Percentiles rank a stretch among this genome's conserved stretches.
These are phyloP conservation scores for Trichoderma harzianum DNA, from an alignment of 2,329 filamentous ascomycete genomes.

Conservation along the genomic window DNA sequence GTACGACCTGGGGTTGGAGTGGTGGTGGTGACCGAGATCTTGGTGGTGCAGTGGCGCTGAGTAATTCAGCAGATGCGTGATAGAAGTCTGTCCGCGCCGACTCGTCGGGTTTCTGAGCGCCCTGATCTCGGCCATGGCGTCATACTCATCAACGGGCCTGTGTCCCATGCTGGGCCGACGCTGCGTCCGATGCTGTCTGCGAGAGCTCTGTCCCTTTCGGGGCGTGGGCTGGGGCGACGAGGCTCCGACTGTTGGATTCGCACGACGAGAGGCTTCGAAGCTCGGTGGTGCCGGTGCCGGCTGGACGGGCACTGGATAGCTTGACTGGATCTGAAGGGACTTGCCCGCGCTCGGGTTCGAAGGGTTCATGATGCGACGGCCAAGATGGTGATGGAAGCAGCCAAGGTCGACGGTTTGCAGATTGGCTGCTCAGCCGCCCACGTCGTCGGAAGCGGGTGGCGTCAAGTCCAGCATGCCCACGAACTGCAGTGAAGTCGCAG, in stretches of 20 bases:
- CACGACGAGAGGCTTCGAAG: slow-evolving; percentile 51
- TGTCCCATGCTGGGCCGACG: slow-evolving; percentile 58
- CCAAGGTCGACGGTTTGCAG: not conserved
- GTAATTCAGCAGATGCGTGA: slow-evolving; percentile 95
- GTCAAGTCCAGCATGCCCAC: slow-evolving; percentile 17
- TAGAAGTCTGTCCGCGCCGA: slow-evolving; percentile 90
- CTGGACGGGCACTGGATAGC: slow-evolving; percentile 40
- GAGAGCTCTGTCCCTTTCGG: slow-evolving; percentile 71
- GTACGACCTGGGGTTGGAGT: slow-evolving; percentile 49
- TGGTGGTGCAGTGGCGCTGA: slow-evolving; percentile 68
- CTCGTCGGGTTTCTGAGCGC: slow-evolving; percentile 56
- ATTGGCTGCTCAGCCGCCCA: slow-evolving; percentile 9
- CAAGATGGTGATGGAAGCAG: not conserved
- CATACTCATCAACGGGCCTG: slow-evolving; percentile 65
- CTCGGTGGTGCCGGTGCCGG: slow-evolving; percentile 42
- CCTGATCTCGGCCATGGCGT: slow-evolving; percentile 77
- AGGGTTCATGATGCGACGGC: slow-evolving; percentile 31
- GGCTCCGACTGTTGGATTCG: slow-evolving; percentile 33
- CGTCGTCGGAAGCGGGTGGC: not conserved
- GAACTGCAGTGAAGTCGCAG: slow-evolving; percentile 1
- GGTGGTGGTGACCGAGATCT: slow-evolving; percentile 44
- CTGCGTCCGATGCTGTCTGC: slow-evolving; percentile 81
- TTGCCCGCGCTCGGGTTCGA: slow-evolving; percentile 43
- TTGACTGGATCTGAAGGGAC: slow-evolving; percentile 45
- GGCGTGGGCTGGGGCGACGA: slow-evolving; percentile 43